Evolutionary conservation across 2,329 filamentous ascomycete species (phyloP).

Genomic region (Calonectria honghensis): DNA sequence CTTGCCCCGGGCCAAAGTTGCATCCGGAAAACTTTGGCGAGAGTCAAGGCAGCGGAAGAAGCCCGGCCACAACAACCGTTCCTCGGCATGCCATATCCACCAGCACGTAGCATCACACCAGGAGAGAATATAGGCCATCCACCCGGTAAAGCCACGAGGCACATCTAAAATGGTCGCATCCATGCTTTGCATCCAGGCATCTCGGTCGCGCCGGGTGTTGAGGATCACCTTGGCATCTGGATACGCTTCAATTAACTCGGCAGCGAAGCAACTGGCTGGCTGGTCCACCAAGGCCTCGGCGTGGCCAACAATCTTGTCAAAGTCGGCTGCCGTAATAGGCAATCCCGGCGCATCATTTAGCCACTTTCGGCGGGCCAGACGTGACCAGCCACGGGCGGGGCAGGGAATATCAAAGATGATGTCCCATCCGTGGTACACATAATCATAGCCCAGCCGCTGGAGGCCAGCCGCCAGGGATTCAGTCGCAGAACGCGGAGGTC

Average conservation of each 20-base stretch:
- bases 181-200: conserved; percentile 55
- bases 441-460: conserved; percentile 39
- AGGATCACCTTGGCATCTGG: conserved; percentile 57
- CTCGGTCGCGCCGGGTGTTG: conserved; percentile 52
- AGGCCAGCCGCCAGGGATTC: conserved; percentile 46
- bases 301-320: conserved; percentile 52
- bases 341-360: conserved; percentile 37
- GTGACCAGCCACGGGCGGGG: conserved; percentile 45
- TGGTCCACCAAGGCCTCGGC: conserved; percentile 55
- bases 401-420: not conserved
- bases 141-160: not conserved
- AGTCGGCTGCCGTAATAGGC: conserved; percentile 46
- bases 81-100: conserved; percentile 5
- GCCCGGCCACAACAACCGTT: not conserved
- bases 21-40: not conserved
- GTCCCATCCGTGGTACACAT: conserved; percentile 47
- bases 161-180: not conserved
- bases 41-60: conserved; percentile 7
- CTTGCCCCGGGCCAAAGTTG: conserved; percentile 22
- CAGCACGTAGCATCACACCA: conserved; percentile 11
- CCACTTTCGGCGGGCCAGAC: conserved; percentile 24
- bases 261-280: conserved; percentile 47
- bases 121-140: not conserved
- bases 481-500: conserved; percentile 41
- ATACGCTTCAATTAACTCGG: conserved; percentile 54